Evolutionary conservation across 257 asterid genomes (phyloP).

Genomic region (Orobanche coerulescens): DNA sequence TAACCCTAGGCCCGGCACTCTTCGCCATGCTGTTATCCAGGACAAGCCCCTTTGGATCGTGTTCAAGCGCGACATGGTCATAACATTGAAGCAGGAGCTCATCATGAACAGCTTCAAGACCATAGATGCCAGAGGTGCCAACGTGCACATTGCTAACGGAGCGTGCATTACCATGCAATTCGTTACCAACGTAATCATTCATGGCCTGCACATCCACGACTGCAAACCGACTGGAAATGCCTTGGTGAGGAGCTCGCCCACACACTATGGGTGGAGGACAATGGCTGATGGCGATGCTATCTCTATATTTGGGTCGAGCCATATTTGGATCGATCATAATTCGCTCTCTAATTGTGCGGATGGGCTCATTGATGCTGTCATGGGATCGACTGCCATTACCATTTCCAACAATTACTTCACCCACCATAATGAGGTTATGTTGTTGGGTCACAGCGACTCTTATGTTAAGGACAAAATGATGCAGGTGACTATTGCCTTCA

Average conservation of each 20-base stretch:
- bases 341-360: slow-evolving; percentile 86
- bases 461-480: slow-evolving; percentile 72
- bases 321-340: slow-evolving; percentile 87
- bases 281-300: slow-evolving; percentile 91
- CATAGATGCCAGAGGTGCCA: slow-evolving; percentile 74
- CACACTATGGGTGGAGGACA: slow-evolving; percentile 88
- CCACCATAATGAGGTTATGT: slow-evolving; percentile 93
- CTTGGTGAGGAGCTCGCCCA: slow-evolving; percentile 79
- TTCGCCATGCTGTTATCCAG: slow-evolving; percentile 93
- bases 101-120: slow-evolving; percentile 90
- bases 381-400: slow-evolving; percentile 91
- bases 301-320: slow-evolving; percentile 85
- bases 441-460: slow-evolving; percentile 93
- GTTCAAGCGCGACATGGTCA: slow-evolving; percentile 85
- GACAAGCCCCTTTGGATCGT: slow-evolving; percentile 84
- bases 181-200: slow-evolving; percentile 69
- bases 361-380: slow-evolving; percentile 90
- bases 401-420: slow-evolving; percentile 81
- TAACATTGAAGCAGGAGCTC: slow-evolving; percentile 71
- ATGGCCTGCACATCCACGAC: slow-evolving; percentile 79
- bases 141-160: slow-evolving; percentile 81
- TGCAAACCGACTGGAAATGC: slow-evolving; percentile 87
- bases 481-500: slow-evolving; percentile 94
- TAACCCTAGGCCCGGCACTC: slow-evolving; percentile 81
- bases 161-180: slow-evolving; percentile 73